Conservation (phyloP, 257 asterid genomes). For the Ophiorrhiza pumila region DNA sequence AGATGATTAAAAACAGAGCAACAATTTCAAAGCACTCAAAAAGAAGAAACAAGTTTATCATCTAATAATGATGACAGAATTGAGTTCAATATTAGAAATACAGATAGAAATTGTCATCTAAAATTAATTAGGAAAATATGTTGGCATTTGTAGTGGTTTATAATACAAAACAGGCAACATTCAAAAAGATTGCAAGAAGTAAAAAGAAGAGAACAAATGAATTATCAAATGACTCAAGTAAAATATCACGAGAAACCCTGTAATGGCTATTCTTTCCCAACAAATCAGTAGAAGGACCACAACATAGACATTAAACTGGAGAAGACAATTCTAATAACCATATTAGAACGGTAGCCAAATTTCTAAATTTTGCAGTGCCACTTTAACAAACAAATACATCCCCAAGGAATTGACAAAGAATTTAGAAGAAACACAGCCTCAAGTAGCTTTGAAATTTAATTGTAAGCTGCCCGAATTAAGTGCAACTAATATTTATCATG, state of each 20-base stretch:
- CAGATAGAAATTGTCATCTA: background rate
- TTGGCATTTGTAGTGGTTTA: background rate
- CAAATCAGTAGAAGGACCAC: background rate
- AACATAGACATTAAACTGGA: background rate
- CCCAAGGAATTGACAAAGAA: background rate
- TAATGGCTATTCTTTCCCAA: background rate
- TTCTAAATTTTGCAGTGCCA: background rate
- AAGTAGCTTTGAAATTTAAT: background rate
- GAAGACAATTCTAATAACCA: background rate
- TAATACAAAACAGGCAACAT: background rate
- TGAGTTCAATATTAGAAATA: background rate
- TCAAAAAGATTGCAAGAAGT: background rate
- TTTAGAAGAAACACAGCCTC: background rate
- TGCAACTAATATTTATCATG: background rate
- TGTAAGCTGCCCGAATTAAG: background rate
- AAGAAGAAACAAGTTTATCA: background rate
- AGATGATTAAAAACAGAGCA: conserved; percentile 5
- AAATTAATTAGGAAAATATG: too few species aligned
- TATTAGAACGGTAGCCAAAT: background rate
- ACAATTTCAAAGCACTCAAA: background rate
- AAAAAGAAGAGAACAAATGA: background rate
- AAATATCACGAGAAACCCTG: background rate
- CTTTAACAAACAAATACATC: background rate
- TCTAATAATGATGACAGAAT: background rate
- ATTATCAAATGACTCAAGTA: background rate